phyloP scores from a whole-genome alignment of 257 asterid species.

The Lavandula angustifolia region DNA sequence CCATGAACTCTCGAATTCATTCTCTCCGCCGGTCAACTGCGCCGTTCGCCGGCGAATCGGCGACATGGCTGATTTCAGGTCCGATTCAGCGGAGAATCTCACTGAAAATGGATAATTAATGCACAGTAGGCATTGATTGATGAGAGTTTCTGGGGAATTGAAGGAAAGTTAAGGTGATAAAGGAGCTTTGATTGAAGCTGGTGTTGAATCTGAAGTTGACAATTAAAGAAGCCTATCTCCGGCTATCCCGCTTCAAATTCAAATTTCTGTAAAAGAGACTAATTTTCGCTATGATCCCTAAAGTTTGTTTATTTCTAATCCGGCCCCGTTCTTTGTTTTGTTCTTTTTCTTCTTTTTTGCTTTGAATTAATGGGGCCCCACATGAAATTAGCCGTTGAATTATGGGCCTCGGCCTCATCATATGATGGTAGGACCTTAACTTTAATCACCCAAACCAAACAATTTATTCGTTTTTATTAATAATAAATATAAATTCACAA shows the following conservation, averaged over 20 bases:
- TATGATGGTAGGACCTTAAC: no score
- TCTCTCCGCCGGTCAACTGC: conserved; percentile 41
- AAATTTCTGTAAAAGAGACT: conserved; percentile 35
- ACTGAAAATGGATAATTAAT: neutral
- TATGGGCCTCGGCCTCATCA: no score
- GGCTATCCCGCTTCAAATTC: conserved; percentile 45
- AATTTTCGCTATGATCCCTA: neutral
- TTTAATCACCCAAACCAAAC: no score
- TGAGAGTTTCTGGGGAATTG: conserved; percentile 30
- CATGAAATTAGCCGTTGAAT: no score
- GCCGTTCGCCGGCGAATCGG: conserved; percentile 34
- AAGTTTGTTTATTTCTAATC: conserved; percentile 17
- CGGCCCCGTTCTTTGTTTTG: conserved; percentile 22
- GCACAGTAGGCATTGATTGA: conserved; percentile 3
- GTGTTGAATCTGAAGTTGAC: neutral
- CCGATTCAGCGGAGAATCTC: neutral
- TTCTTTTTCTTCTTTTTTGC: neutral
- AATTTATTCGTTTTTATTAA: no score
- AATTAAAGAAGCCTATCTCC: no score
- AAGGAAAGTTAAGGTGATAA: neutral
- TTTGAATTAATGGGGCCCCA: neutral
- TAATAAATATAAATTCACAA: no score
- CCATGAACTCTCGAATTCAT: conserved; percentile 33
- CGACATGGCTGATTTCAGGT: conserved; percentile 36
- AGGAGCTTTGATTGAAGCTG: conserved; percentile 27